Base-by-base conservation (phyloP, 2,329 filamentous ascomycete genomes). In the Xylaria arbuscula region DNA sequence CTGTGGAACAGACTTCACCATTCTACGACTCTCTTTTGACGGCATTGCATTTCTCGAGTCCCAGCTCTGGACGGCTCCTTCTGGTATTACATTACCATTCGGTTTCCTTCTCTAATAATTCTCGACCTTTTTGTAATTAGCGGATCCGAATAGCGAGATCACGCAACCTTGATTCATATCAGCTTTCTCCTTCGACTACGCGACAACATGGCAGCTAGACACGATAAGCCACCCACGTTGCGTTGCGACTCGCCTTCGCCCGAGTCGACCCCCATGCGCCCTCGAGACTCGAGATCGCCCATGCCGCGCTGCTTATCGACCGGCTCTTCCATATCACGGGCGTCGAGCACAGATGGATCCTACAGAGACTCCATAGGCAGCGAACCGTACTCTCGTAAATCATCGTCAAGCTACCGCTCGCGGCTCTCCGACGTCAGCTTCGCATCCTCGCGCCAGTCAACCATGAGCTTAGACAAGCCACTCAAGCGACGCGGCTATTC, bases 401-500 rank as follows among this genome's bases (percentile, higher is more conserved):
- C 90, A 15, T 91, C 89, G n/a, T 84, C 82, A 45, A 90, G 87
- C 79, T 87, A 82, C 64, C 77, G 80, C 47, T 82, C 82, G 15
- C 80, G 82, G 51, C 80, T 75, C 40, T 86, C 85, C 45, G 84
- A 86, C 48, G 75, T 81, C 60, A 81, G 79, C 69, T 73, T 76
- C 59, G 72, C 75, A 42, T 79, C 79, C 2, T 82, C 82, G 32
- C 81, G 86, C 56, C 81, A 84, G 47, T 87, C 87, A 1, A 85
- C 83, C 10, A 81, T 80, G 64, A 84, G 81, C 72, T 73, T 81
- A 55, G 80, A 81, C 40, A 80, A 76, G 59, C 78, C 79, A 24
- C 64, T 77, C 6, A 84, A 89, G 68, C 86, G 93, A 75, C 88
- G 94, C 70, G 94, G 94, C 51, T 98, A 95, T 82, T 92, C 97